Conservation (phyloP, 106 monocot species). For the Amphibolis antarctica region DNA sequence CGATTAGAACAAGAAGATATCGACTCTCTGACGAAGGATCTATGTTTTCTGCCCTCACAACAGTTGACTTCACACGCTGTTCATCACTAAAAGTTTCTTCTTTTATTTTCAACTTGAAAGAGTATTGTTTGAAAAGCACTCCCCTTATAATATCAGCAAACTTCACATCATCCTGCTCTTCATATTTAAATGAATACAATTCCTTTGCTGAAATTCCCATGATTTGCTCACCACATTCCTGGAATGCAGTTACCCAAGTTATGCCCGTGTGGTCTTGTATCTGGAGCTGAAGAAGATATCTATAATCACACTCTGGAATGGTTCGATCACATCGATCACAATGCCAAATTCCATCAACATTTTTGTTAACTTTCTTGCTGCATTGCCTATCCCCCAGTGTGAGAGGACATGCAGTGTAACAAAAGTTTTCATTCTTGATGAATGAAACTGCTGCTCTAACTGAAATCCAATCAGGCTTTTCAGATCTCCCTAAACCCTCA, state of each 20-base stretch:
- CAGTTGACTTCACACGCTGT: conserved; percentile 61
- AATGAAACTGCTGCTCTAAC: conserved; percentile 56
- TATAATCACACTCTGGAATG: conserved; percentile 71
- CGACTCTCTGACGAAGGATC: conserved; percentile 51
- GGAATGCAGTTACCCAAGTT: conserved; percentile 75
- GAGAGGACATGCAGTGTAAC: conserved; percentile 73
- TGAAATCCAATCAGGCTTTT: conserved; percentile 77
- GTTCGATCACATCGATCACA: conserved; percentile 72
- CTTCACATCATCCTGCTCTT: conserved; percentile 60
- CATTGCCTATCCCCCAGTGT: conserved; percentile 50
- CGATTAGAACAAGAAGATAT: conserved; percentile 47
- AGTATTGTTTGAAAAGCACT: conserved; percentile 43
- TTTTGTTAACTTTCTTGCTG: conserved; percentile 81
- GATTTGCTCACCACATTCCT: conserved; percentile 72
- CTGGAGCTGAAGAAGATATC: conserved; percentile 63
- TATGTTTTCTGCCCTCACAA: conserved; percentile 60
- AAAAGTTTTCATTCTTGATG: conserved; percentile 60
- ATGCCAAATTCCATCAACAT: conserved; percentile 84
- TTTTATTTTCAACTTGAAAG: conserved; percentile 75
- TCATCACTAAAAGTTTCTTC: conserved; percentile 87
- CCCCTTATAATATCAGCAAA: conserved; percentile 54
- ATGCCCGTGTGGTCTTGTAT: conserved; percentile 81
- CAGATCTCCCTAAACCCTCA: conserved; percentile 61
- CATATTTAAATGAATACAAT: conserved; percentile 49
- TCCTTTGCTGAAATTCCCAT: conserved; percentile 60